Base-by-base conservation (phyloP, 75 land plant genomes). In the Cupressus sempervirens region DNA sequence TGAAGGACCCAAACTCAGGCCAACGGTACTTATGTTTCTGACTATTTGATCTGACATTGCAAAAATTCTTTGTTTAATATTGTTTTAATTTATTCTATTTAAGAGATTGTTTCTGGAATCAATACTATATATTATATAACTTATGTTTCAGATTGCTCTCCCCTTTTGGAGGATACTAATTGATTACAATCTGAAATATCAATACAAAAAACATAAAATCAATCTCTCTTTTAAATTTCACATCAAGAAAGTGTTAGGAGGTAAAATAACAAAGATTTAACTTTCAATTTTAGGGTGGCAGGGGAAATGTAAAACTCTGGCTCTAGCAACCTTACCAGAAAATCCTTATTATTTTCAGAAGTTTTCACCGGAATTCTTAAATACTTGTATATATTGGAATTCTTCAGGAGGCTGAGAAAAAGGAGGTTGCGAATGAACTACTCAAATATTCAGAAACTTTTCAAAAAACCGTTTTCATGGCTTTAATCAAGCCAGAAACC, bases 391-490 rank as follows among this genome's bases (percentile, higher is more conserved):
- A 18, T 18, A 52, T 72, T 45, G 41, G n/a, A 53, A 54, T 32
- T 82, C 35, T 85, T 18, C 85, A 94, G 97, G 95, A 92, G 81
- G 87, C 93, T 23, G 88, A 73, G 8, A 94, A 92, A 88, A 86
- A 76, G 73, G 89, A 89, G 82, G 94, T 90, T 90, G 91, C 95
- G 40, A 92, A 93, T 81, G 98, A 93, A 84, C 84, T 96, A 80
- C 54, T 93, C 3, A 30, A 87, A 65, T 91, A 89, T 87, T 83
- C 80, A 53, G 92, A 90, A 80, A 50, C 89, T 35, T 94, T 94
- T 86, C 84, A 72, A 20, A 86, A 83, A 82, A 38, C 85, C 2
- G 70, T 88, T 1, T 84, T 74, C 52, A 77, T 84, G 62, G 86
- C 91, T 13, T 81, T 94, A 30, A 84, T 85, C 34, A 88, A 88